A percentile compares a stretch with the other conserved stretches of the same genome.
These are phyloP conservation scores for Chlamydomonas schloesseri DNA, from an alignment of 139 green algal species.

Conservation along the genomic window DNA sequence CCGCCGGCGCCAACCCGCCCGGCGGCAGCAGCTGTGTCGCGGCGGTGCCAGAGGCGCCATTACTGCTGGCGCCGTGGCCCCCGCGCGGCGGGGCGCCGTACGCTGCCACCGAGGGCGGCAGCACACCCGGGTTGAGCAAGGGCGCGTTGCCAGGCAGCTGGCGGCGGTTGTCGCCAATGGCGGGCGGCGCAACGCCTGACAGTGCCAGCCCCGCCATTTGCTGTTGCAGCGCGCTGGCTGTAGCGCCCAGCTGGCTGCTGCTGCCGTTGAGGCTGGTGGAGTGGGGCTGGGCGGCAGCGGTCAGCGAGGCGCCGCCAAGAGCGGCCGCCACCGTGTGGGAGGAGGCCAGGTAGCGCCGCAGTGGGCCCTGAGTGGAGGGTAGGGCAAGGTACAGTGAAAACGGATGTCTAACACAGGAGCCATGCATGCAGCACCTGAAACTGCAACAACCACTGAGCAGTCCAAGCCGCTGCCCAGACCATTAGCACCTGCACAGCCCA, in stretches of 20 bases:
- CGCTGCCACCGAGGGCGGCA: no score
- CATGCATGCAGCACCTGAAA: no score
- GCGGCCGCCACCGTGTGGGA: background rate
- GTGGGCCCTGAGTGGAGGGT: background rate
- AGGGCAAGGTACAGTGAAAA: background rate
- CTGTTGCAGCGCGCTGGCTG: background rate
- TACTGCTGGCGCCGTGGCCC: background rate
- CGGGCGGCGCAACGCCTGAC: background rate
- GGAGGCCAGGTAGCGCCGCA: background rate
- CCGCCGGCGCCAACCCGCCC: no score
- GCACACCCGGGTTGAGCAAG: background rate
- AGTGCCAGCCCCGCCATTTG: background rate
- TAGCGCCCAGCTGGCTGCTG: background rate
- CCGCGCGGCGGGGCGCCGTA: no score
- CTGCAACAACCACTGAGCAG: no score
- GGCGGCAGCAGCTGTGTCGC: background rate
- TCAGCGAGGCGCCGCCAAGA: background rate
- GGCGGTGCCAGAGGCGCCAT: no score
- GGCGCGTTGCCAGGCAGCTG: conserved; percentile 1
- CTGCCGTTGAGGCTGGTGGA: background rate
- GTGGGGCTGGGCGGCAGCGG: background rate
- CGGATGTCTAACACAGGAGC: no score
- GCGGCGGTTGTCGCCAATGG: background rate
- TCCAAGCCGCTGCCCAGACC: no score
- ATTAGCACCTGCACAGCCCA: no score